These are phyloP conservation scores for Plasmopara muralis DNA, from an alignment of 352 stramenopile species.

Conservation along the genomic window DNA sequence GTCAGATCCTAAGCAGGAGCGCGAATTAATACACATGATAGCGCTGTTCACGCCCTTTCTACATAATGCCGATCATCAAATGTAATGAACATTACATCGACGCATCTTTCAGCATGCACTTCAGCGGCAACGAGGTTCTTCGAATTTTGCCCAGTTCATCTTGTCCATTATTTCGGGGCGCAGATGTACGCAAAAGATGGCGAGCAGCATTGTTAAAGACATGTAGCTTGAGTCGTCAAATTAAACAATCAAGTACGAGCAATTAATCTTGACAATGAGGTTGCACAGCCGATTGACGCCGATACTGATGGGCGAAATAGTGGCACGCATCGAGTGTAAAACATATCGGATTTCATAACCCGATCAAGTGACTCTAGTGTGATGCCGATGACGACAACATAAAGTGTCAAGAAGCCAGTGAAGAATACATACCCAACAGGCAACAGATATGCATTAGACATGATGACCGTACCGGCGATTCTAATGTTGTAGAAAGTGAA, in stretches of 20 bases:
- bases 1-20: conserved; percentile 36
- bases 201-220: conserved; percentile 31
- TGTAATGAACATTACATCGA: conserved; percentile 18
- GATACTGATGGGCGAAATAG: too few species aligned
- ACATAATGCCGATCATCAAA: neutral
- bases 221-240: conserved; percentile 33
- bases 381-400: too few species aligned
- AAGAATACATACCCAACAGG: too few species aligned
- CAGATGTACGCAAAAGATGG: conserved; percentile 34
- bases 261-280: conserved; percentile 37
- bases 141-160: conserved; percentile 49
- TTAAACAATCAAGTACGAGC: conserved; percentile 31
- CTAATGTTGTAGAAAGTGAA: too few species aligned
- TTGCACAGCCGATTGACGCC: conserved; percentile 35
- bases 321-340: too few species aligned
- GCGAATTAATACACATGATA: conserved; percentile 41
- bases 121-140: conserved; percentile 16
- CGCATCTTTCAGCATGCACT: conserved; percentile 2
- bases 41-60: conserved; percentile 34
- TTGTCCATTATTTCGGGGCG: conserved; percentile 47
- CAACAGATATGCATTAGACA: too few species aligned
- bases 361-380: too few species aligned
- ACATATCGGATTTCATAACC: too few species aligned
- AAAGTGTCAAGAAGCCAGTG: too few species aligned
- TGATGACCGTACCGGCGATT: too few species aligned